Percentiles rank a stretch among this genome's conserved stretches.
phyloP scores from a whole-genome alignment of 495 filamentous ascomycete genomes.

The Astrothelium macrocarpum region DNA sequence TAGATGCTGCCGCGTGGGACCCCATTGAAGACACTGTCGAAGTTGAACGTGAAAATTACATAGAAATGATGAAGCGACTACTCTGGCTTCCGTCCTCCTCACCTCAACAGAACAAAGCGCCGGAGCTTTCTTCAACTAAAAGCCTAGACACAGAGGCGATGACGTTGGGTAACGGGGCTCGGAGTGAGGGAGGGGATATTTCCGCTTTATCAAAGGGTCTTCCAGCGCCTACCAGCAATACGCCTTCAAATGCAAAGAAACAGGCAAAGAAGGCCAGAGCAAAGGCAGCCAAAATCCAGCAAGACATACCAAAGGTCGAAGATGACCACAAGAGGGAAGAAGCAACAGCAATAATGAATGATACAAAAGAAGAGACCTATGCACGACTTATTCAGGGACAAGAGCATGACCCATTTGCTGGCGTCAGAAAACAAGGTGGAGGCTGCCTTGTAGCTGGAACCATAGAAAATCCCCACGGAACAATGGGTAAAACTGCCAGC shows the following conservation, averaged over 20 bases:
- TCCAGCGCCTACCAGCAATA: not conserved
- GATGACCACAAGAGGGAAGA: not conserved
- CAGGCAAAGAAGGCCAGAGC: constrained; percentile 28
- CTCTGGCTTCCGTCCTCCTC: constrained; percentile 32
- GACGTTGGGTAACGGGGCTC: not conserved
- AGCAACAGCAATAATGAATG: constrained; percentile 7
- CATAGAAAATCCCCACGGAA: constrained; percentile 30
- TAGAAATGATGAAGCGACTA: constrained; percentile 38
- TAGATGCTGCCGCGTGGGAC: constrained; percentile 37
- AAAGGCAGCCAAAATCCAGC: constrained; percentile 24
- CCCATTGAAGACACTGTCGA: constrained; percentile 43
- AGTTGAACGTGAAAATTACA: constrained; percentile 38
- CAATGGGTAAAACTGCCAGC: constrained; percentile 26
- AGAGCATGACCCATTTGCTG: constrained; percentile 25
- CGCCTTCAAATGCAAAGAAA: constrained; percentile 23
- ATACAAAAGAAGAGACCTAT: constrained; percentile 19
- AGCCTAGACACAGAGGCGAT: constrained; percentile 7
- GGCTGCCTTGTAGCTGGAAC: constrained; percentile 35
- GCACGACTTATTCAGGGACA: constrained; percentile 30
- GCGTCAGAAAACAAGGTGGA: constrained; percentile 14
- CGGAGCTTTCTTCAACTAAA: constrained; percentile 10
- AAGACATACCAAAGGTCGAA: not conserved
- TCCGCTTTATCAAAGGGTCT: constrained; percentile 19
- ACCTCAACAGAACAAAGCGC: not conserved
- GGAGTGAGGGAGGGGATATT: not conserved